Percentiles rank a stretch among this genome's conserved stretches.
Evolutionary conservation across 352 stramenopile genomes (phyloP).

Genomic region (Ophiocytium majus): DNA sequence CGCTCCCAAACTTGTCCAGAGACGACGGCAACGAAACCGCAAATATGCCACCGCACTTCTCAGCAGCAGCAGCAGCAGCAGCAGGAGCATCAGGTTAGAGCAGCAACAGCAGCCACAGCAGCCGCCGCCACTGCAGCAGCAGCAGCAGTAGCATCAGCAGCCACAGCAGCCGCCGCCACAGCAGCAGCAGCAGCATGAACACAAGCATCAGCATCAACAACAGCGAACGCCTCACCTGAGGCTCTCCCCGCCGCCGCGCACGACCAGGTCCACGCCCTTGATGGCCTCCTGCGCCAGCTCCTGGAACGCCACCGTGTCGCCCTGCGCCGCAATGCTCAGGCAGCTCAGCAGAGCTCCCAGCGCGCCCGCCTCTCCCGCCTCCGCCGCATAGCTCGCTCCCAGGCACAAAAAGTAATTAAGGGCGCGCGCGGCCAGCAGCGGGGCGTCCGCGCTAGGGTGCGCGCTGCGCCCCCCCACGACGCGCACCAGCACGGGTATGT

Average conservation of each 20-base stretch:
- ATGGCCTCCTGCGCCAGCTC: slow-evolving; percentile 50
- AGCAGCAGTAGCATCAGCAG: too few species aligned
- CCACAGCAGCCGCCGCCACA: too few species aligned
- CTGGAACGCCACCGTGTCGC: slow-evolving; percentile 17
- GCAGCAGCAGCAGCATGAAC: too few species aligned
- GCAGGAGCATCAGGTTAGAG: too few species aligned
- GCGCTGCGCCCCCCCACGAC: slow-evolving; percentile 32
- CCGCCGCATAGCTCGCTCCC: background rate
- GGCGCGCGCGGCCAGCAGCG: slow-evolving; percentile 42
- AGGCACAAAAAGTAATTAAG: slow-evolving; percentile 53
- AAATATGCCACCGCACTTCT: too few species aligned
- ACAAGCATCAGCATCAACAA: too few species aligned
- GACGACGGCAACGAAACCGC: too few species aligned
- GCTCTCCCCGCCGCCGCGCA: slow-evolving; percentile 30
- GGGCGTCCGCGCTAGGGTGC: slow-evolving; percentile 26
- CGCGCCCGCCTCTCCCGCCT: background rate
- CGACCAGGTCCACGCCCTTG: slow-evolving; percentile 41
- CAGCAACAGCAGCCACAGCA: too few species aligned
- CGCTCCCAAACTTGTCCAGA: too few species aligned
- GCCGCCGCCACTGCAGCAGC: too few species aligned
- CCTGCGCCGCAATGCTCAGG: background rate
- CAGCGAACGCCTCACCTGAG: slow-evolving; percentile 30
- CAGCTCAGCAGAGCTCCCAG: slow-evolving; percentile 2
- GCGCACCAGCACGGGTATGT: slow-evolving; percentile 43
- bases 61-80: too few species aligned